A percentile compares a stretch with the other conserved stretches of the same genome.
These are phyloP conservation scores for Pistacia atlantica DNA, from an alignment of 345 rosid species.

Conservation along the genomic window DNA sequence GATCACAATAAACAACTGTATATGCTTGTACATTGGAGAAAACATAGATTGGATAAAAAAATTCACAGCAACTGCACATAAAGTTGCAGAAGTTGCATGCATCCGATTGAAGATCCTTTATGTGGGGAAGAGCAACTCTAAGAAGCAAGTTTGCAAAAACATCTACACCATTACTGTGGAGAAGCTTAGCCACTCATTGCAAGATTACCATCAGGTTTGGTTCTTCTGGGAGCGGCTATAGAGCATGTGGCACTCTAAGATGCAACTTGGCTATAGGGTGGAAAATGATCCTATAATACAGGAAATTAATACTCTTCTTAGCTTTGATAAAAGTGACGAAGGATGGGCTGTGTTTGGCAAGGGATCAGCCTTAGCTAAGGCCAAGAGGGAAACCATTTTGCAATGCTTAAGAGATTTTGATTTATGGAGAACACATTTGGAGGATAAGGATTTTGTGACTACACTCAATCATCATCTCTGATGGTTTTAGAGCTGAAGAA, in stretches of 20 bases:
- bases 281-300: too few relatives aligned
- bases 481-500: too few relatives aligned
- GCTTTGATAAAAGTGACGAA: too few relatives aligned
- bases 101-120: slow-evolving; percentile 32
- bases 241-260: too few relatives aligned
- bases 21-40: slow-evolving; percentile 32
- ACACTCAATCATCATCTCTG: neutral
- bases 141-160: neutral
- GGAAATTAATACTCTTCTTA: too few relatives aligned
- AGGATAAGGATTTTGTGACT: neutral
- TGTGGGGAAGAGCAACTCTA: slow-evolving; percentile 38
- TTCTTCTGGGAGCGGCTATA: too few relatives aligned
- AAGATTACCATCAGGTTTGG: too few relatives aligned
- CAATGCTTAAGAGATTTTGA: neutral
- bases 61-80: neutral
- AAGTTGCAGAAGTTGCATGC: slow-evolving; percentile 20
- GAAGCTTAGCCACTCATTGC: too few relatives aligned
- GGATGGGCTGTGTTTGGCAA: slow-evolving; percentile 41
- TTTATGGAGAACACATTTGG: neutral
- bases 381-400: too few relatives aligned
- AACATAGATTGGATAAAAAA: too few relatives aligned
- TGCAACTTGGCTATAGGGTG: slow-evolving; percentile 23
- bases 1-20: slow-evolving; percentile 34
- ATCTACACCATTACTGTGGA: too few relatives aligned
- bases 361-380: slow-evolving; percentile 6